Conservation (phyloP, 208 protist genomes). For the Trypanosoma cruzi region DNA sequence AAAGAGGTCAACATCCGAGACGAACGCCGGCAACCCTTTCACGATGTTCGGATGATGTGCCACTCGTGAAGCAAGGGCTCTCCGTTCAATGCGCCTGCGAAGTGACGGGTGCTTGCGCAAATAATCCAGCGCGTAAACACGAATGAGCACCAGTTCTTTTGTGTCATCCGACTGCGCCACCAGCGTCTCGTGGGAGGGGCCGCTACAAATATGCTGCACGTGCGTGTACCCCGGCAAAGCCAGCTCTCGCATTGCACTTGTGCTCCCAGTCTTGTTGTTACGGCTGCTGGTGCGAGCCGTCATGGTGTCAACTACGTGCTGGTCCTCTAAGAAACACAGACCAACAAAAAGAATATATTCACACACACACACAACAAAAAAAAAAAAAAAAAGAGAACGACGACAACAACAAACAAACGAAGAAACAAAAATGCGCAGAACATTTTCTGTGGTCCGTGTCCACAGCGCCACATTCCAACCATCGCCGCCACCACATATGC, state of each 20-base stretch:
- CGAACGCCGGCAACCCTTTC: constrained; percentile 36
- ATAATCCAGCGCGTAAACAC: constrained; percentile 65
- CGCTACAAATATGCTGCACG: constrained; percentile 42
- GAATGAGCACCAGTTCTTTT: constrained; percentile 42
- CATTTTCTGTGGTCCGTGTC: neutral
- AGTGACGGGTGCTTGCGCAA: constrained; percentile 45
- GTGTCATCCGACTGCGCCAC: constrained; percentile 27
- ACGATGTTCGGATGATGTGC: constrained; percentile 55
- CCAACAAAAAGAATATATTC: constrained; percentile 11
- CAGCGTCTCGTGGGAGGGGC: constrained; percentile 66
- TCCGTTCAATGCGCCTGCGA: constrained; percentile 61
- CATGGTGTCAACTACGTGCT: neutral
- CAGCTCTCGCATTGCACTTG: neutral
- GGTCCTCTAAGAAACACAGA: constrained; percentile 10
- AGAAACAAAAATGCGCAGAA: neutral
- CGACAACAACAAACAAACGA: neutral
- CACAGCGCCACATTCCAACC: neutral
- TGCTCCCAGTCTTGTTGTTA: neutral
- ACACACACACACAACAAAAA: neutral
- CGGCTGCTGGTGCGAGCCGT: too few species aligned
- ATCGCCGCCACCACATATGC: neutral
- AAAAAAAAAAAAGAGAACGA: neutral
- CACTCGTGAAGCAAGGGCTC: constrained; percentile 40
- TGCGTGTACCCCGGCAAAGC: constrained; percentile 53
- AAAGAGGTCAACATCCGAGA: constrained; percentile 59